Evolutionary conservation across 148 eudicot species (phyloP), one percentile per base, ranked within the genome.

Genomic region (Limonium bicolor): DNA sequence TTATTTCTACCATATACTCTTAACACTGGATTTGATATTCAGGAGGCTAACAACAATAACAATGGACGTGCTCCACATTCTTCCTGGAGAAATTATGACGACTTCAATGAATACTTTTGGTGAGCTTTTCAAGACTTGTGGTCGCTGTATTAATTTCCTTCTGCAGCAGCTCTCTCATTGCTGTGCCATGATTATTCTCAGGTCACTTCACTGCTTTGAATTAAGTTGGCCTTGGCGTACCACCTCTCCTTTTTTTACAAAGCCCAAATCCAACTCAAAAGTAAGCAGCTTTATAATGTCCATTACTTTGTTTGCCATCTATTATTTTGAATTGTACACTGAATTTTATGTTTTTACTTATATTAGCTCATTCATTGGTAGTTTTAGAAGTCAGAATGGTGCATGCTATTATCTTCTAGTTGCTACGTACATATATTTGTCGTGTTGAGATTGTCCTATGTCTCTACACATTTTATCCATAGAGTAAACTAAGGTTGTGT

Each of bases 11-110:
- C n/a, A n/a, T n/a, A n/a, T n/a, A n/a, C n/a, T n/a, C n/a, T n/a
- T n/a, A n/a, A n/a, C n/a, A 5, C 18, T 12, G 20, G n/a, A 2
- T 41, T 6, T n/a, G 25, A 43, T 25, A 18, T 25, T 13, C 68
- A 90, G 99, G 99, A 90, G 71, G 95, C 99, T 24, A 54, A 31
- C 23, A 84, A 70, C 71, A 90, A 85, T 55, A 69, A 76, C 39
- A 84, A 90, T 54, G 99, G 99, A 22, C 72, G 77, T 30, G 97
- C 97, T 42, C 82, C 95, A 48, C 99, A 90, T 81, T 90, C 99
- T 30, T 64, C 75, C 22, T 90, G 99, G 99, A 90, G 99, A 71
- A 90, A 90, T 53, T 90, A 90, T 69, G 99, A 90, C 25, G 99
- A 90, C 59, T 90, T 90, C 32, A 90, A 90, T 71, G 99, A 90